phyloP scores from a whole-genome alignment of 2,329 filamentous ascomycete species.

The Penicillium expansum region DNA sequence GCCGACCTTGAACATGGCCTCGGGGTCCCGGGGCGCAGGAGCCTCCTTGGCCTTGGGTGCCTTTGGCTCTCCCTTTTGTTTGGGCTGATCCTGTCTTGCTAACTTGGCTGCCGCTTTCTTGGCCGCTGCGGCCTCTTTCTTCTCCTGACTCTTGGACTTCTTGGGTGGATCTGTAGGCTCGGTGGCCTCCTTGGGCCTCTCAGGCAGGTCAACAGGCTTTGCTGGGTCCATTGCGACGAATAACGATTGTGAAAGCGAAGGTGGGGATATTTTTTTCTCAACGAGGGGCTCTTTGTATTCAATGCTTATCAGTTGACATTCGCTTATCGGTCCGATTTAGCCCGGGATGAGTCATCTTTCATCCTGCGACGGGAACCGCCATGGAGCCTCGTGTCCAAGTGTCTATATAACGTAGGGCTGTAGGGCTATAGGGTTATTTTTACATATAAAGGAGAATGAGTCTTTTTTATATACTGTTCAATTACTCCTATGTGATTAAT shows the following conservation, averaged over 20 bases:
- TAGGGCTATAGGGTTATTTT: not conserved
- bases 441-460: not conserved
- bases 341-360: conserved; percentile 26
- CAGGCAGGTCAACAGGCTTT: conserved; percentile 25
- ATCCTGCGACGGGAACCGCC: not conserved
- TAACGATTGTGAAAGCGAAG: conserved; percentile 7
- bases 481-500: conserved; percentile 7
- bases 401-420: not conserved
- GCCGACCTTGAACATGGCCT: conserved; percentile 76
- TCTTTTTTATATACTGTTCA: not conserved
- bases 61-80: conserved; percentile 19
- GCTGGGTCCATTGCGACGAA: conserved; percentile 24
- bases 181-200: conserved; percentile 23
- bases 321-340: conserved; percentile 29
- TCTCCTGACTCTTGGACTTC: conserved; percentile 46
- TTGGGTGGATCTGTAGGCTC: conserved; percentile 34
- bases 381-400: not conserved
- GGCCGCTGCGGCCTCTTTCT: conserved; percentile 31
- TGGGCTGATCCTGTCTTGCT: conserved; percentile 8
- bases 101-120: conserved; percentile 23
- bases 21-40: conserved; percentile 42
- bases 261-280: conserved; percentile 15
- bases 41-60: conserved; percentile 31
- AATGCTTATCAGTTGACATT: conserved; percentile 29
- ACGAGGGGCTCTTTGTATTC: conserved; percentile 20